phyloP scores from a whole-genome alignment of 305 asterid species.

The Solanum hybrid region DNA sequence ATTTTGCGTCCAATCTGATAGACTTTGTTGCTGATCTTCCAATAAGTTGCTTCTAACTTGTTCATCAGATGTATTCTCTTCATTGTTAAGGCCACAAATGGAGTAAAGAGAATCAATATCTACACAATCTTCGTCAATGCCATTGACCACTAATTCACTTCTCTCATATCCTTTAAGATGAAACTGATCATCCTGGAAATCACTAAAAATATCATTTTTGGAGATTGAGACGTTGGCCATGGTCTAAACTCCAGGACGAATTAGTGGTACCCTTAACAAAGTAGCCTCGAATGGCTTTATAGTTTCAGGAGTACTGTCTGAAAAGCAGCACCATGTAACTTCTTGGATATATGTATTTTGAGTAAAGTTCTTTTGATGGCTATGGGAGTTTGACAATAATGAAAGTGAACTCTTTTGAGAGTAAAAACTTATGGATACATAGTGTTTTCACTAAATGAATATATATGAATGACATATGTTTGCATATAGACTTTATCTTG shows the following conservation, averaged over 20 bases:
- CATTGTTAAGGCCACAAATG: neutral
- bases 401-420: neutral
- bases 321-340: neutral
- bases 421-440: neutral
- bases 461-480: neutral
- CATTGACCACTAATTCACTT: neutral
- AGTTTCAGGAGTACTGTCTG: neutral
- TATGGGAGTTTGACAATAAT: neutral
- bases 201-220: neutral
- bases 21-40: neutral
- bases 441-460: neutral
- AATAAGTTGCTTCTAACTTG: neutral
- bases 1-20: neutral
- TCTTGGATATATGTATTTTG: neutral
- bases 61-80: neutral
- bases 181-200: neutral
- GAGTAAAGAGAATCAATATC: neutral
- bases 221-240: slow-evolving; percentile 3
- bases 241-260: neutral
- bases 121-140: neutral
- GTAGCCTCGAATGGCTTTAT: neutral
- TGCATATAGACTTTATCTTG: neutral
- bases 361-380: neutral
- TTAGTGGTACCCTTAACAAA: neutral
- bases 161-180: neutral